Evolutionary conservation across 352 stramenopile genomes (phyloP).

Genomic region (Globisporangium nunn): DNA sequence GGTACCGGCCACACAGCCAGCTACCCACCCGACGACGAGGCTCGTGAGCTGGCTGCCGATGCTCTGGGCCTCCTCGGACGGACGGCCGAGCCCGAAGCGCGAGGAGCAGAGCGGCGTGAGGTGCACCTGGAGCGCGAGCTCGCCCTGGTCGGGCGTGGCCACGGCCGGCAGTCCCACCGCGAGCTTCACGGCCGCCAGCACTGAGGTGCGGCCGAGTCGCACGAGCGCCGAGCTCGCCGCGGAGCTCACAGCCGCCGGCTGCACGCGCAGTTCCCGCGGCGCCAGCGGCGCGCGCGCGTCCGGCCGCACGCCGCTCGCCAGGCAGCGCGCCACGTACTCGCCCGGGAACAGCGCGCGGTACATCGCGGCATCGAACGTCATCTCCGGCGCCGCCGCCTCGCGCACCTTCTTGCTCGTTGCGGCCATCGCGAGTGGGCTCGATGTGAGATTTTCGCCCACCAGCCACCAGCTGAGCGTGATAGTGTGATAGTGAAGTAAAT

Average conservation of each 20-base stretch:
- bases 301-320: conserved; percentile 47
- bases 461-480: too few relatives aligned
- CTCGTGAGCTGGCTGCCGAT: conserved; percentile 72
- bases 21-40: conserved; percentile 54
- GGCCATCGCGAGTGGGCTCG: too few relatives aligned
- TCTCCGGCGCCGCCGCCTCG: conserved; percentile 4
- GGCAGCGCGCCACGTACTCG: conserved; percentile 60
- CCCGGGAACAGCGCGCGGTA: conserved; percentile 73
- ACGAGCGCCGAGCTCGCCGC: conserved; percentile 67
- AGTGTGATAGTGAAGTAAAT: too few relatives aligned
- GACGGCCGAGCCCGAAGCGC: conserved; percentile 58
- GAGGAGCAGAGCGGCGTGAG: conserved; percentile 73
- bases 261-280: conserved; percentile 44
- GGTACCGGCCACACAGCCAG: neutral
- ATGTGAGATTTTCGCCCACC: too few relatives aligned
- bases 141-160: conserved; percentile 61
- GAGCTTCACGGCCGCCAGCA: conserved; percentile 65
- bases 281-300: conserved; percentile 48
- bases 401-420: too few relatives aligned
- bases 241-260: conserved; percentile 58
- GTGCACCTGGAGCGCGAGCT: conserved; percentile 76
- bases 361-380: conserved; percentile 59
- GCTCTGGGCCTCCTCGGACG: conserved; percentile 68
- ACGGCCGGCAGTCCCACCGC: conserved; percentile 67
- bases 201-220: conserved; percentile 65